Evolutionary conservation across 805 yeast species (phyloP), one percentile per base, ranked within the genome.

Genomic region (Clavispora vitiphila): DNA sequence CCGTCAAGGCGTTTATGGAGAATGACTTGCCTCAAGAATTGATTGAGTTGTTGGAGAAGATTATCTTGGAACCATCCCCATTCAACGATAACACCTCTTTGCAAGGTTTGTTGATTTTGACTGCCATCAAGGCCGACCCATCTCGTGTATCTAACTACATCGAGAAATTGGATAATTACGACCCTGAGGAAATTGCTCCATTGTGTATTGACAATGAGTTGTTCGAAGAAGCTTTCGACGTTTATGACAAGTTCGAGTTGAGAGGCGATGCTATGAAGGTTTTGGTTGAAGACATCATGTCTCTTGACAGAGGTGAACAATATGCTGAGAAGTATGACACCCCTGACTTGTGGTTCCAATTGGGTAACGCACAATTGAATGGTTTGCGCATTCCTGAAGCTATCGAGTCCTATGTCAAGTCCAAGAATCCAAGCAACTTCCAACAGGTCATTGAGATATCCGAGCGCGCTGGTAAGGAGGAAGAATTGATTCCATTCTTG

Each of bases 1-100:
- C 96, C 22, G 97, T 90, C 36, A 90, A 88, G 69, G 90, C 96
- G 1, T 90, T 93, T 63, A 90, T 93, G 98, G 87, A 86, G 51
- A 93, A 89, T 48, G 95, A 90, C 49, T 74, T 93, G 61, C 96
- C 96, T 37, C 77, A 80, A 48, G 99, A 93, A 69, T 78, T 93
- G 62, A 87, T 93, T 62, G 98, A 91, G 70, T 77, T 93, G 51
- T 75, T 93, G 56, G 99, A 93, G 67, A 93, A 93, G 74, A 91
- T 93, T 59, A 89, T 95, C 50, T 73, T 93, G 55, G 99, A 93
- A 68, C 96, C 98, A 41, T 90, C 98, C 55, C 95, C 97, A 53
- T 93, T 93, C 73, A 88, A 81, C 55, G 98, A 91, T 54, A 93
- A 93, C 63, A 85, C 95, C 53, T 90, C 96, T 20, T 74, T 93